phyloP scores from a whole-genome alignment of 495 filamentous ascomycete species.

The Penicillium nucicola region DNA sequence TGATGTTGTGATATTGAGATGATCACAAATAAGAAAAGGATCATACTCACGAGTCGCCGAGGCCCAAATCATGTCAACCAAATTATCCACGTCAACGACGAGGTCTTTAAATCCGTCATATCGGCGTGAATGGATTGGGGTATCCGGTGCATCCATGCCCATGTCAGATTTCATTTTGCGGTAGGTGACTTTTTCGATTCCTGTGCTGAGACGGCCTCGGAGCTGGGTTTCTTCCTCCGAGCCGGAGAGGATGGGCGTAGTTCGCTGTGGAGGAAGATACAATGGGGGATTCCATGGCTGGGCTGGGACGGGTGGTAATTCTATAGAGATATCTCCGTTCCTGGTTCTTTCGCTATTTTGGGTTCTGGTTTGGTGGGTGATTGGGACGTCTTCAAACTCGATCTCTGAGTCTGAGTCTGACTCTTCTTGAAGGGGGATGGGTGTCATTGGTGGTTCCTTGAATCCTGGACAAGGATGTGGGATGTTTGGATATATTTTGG shows the following conservation, averaged over 20 bases:
- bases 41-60: constrained; percentile 69
- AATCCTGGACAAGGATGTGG: neutral
- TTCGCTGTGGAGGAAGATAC: constrained; percentile 30
- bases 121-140: constrained; percentile 50
- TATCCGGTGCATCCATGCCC: constrained; percentile 38
- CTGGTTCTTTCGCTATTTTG: neutral
- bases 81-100: constrained; percentile 62
- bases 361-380: neutral
- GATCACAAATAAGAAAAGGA: constrained; percentile 3
- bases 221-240: constrained; percentile 66
- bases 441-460: constrained; percentile 3
- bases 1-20: too few relatives aligned
- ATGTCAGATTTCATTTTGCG: constrained; percentile 62
- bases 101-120: constrained; percentile 69
- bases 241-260: constrained; percentile 63
- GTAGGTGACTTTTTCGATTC: constrained; percentile 19
- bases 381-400: constrained; percentile 25
- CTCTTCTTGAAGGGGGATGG: neutral
- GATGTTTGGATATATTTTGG: neutral
- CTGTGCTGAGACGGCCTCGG: constrained; percentile 13
- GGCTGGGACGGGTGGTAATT: neutral
- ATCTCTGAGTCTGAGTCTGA: constrained; percentile 16
- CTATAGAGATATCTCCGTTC: neutral
- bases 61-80: constrained; percentile 79
- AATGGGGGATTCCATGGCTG: constrained; percentile 14